Conservation (phyloP, 495 filamentous ascomycete genomes). For the Xylaria venustula region DNA sequence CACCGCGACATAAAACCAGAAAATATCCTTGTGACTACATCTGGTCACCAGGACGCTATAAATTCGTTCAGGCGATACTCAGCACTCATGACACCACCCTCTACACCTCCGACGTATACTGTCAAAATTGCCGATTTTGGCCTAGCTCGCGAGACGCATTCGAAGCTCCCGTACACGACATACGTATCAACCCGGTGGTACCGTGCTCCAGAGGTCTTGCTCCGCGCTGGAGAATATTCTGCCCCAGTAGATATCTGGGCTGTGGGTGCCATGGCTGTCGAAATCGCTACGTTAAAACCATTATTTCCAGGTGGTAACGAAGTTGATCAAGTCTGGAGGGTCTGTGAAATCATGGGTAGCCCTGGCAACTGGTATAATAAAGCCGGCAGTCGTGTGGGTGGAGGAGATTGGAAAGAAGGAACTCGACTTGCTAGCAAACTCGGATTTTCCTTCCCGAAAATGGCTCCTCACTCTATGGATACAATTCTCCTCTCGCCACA, state of each 20-base stretch:
- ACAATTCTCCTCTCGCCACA: constrained; percentile 85
- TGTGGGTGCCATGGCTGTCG: constrained; percentile 98
- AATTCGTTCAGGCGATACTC: constrained; percentile 89
- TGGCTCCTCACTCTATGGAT: constrained; percentile 97
- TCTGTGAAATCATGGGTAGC: constrained; percentile 99
- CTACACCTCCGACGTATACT: constrained; percentile 87
- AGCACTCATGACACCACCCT: constrained; percentile 87
- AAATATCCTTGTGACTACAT: constrained; percentile 96
- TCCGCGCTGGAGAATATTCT: constrained; percentile 95
- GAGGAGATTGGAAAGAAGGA: constrained; percentile 97
- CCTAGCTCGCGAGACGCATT: constrained; percentile 94
- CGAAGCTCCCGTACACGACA: constrained; percentile 93
- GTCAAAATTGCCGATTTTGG: constrained; percentile 99
- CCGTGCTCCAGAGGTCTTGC: constrained; percentile 90
- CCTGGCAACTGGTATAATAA: constrained; percentile 98
- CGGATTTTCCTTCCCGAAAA: constrained; percentile 98
- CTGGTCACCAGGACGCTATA: constrained; percentile 71
- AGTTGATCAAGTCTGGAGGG: constrained; percentile 98
- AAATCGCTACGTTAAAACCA: constrained; percentile 95
- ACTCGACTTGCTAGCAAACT: constrained; percentile 89
- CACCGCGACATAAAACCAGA: constrained; percentile 99
- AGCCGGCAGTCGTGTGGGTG: constrained; percentile 79
- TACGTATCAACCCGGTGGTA: constrained; percentile 99
- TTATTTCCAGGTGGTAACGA: constrained; percentile 97
- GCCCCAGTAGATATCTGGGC: constrained; percentile 99